Conservation (phyloP, 106 monocot species). For the Narthecium ossifragum region DNA sequence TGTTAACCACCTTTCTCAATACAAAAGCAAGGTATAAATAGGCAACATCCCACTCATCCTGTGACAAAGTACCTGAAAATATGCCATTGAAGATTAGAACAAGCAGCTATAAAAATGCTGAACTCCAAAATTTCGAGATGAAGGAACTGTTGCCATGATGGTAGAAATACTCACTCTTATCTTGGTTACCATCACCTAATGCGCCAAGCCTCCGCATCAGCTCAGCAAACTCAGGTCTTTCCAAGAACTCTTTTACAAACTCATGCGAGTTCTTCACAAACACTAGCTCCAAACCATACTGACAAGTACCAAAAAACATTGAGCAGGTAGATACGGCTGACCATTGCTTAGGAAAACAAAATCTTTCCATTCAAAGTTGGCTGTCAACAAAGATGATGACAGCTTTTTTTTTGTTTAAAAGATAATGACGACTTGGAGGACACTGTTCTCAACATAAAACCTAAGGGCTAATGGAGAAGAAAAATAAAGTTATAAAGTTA, state of each 20-base stretch:
- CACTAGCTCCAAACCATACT: slow-evolving; percentile 88
- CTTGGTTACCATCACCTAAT: slow-evolving; percentile 83
- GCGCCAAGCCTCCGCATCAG: slow-evolving; percentile 97
- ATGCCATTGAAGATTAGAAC: neutral
- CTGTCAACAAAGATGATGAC: no score
- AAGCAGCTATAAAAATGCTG: neutral
- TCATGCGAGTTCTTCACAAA: slow-evolving; percentile 90
- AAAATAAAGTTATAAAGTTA: no score
- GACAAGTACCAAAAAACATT: no score
- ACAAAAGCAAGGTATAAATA: slow-evolving; percentile 82
- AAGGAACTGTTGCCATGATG: neutral
- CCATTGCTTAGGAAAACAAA: no score
- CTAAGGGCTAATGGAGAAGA: no score
- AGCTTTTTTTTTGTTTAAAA: no score
- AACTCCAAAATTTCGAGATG: no score
- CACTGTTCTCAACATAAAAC: no score
- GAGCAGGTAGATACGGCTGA: no score
- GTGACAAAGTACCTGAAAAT: slow-evolving; percentile 64
- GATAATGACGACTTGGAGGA: no score
- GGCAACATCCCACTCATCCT: slow-evolving; percentile 92
- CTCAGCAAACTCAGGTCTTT: slow-evolving; percentile 76
- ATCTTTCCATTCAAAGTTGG: no score
- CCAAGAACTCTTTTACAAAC: slow-evolving; percentile 85
- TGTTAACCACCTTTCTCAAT: slow-evolving; percentile 74
- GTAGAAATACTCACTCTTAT: slow-evolving; percentile 47